Evolutionary conservation across 768 basidiomycete species (phyloP).

Genomic region (Rubroboletus satanas): DNA sequence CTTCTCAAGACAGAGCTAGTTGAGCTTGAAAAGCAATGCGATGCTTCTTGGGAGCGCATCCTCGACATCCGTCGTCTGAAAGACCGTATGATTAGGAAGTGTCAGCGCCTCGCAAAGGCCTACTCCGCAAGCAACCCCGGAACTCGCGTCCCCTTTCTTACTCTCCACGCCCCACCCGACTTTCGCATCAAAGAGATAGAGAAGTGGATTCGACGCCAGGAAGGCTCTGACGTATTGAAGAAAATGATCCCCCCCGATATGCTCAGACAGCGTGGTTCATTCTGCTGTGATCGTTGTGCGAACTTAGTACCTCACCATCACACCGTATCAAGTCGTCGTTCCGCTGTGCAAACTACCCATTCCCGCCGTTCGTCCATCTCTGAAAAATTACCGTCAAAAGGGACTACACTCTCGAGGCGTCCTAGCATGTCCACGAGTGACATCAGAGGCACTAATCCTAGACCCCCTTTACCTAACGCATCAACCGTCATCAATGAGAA

Average conservation of each 20-base stretch:
- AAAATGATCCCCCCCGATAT: constrained; percentile 18
- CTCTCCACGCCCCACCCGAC: constrained; percentile 64
- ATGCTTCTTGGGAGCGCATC: constrained; percentile 64
- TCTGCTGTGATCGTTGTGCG: constrained; percentile 34
- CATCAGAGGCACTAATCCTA: not conserved
- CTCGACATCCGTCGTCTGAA: constrained; percentile 74
- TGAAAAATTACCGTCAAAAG: constrained; percentile 15
- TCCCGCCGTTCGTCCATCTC: constrained; percentile 25
- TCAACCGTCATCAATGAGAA: constrained; percentile 10
- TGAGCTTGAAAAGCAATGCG: constrained; percentile 56
- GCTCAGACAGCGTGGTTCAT: constrained; percentile 27
- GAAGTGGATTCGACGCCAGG: constrained; percentile 62
- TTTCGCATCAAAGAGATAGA: constrained; percentile 79
- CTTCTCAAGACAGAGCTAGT: constrained; percentile 58
- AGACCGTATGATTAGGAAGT: constrained; percentile 80
- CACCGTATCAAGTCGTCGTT: constrained; percentile 25
- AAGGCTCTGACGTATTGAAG: constrained; percentile 25
- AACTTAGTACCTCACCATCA: constrained; percentile 33
- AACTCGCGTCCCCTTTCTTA: constrained; percentile 51
- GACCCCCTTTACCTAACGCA: constrained; percentile 12
- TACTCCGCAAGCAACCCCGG: constrained; percentile 38
- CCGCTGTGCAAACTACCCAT: constrained; percentile 23
- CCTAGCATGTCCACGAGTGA: constrained; percentile 10
- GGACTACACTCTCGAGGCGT: constrained; percentile 19
- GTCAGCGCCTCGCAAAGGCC: constrained; percentile 56